Evolutionary conservation across 2,329 filamentous ascomycete genomes (phyloP), one percentile per base, ranked within the genome.

Genomic region (Sphaerostilbella broomeana): DNA sequence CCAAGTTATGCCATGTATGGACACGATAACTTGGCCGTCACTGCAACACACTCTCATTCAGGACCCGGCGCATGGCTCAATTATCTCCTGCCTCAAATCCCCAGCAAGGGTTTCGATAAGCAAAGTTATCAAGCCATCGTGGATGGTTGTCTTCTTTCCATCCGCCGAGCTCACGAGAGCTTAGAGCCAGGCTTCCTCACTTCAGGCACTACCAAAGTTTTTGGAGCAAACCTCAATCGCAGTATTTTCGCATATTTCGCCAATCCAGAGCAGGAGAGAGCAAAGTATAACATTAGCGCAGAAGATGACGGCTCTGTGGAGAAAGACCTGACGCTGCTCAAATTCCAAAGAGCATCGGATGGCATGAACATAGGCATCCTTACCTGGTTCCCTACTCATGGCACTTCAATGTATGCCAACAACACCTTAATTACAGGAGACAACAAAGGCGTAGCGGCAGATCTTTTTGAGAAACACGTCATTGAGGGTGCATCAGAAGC

Each of bases 51-150:
- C 58, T 90, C 85, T 2, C 89, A 95, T 63, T 83, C 86, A 13
- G 88, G 87, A 0, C 88, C 89, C 1, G 89, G 86, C 4, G 89
- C 84, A 12, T 95, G 87, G 87, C 71, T 92, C 56, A 95, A 95
- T 59, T 95, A 95, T 54, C 72, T 95, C 8, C 69, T 95, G 11
- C 89, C 88, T 8, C 88, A 95, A 55, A 82, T 95, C 51, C 90
- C 88, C 0, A 90, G 82, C 56, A 74, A 82, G 44, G 89, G 89
- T 0, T 95, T 95, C 52, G 76, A 88, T 59, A 80, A 80, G 57
- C 84, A 92, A 57, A 89, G 85, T 52, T 94, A 92, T 55, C 74
- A 79, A 48, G 88, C 89, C 25, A 86, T 95, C 47, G 86, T 95
- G 1, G 80, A 92, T 48, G 89, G 89, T 3, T 82, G 85, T 5